phyloP scores from a whole-genome alignment of 495 filamentous ascomycete species.

The Penicillium paradoxum region DNA sequence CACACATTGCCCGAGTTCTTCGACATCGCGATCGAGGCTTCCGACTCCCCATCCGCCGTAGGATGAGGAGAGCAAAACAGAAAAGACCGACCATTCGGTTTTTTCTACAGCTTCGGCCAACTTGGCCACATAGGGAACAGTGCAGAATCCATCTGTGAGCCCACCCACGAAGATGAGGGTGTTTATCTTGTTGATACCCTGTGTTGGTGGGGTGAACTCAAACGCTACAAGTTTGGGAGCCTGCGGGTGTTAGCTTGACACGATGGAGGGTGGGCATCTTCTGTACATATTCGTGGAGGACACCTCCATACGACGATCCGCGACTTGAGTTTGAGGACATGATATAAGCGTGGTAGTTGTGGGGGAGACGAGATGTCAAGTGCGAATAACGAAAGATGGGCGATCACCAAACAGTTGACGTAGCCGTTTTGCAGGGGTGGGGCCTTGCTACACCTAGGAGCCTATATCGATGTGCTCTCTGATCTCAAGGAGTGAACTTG shows the following conservation, averaged over 20 bases:
- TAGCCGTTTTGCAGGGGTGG: conserved; percentile 1
- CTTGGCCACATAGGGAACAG: conserved; percentile 54
- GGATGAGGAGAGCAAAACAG: conserved; percentile 56
- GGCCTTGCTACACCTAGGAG: not conserved
- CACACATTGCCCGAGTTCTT: conserved; percentile 69
- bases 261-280: not conserved
- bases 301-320: conserved; percentile 23
- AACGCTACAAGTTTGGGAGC: conserved; percentile 53
- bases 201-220: conserved; percentile 43
- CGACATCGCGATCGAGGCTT: conserved; percentile 63
- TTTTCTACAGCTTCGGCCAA: conserved; percentile 55
- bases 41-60: conserved; percentile 71
- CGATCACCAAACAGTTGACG: conserved; percentile 7
- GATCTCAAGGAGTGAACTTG: too few species aligned
- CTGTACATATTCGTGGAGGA: conserved; percentile 41
- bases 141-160: conserved; percentile 73
- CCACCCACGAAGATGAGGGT: conserved; percentile 81
- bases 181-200: conserved; percentile 44
- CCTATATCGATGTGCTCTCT: too few species aligned
- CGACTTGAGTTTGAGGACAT: conserved; percentile 10
- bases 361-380: not conserved
- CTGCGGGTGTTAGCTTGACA: conserved; percentile 27
- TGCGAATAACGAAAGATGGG: conserved; percentile 1
- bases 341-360: not conserved
- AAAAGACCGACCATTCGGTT: conserved; percentile 56